These are phyloP conservation scores for Apiotrichum siamense DNA, from an alignment of 1,284 basidiomycete genomes.

Conservation along the genomic window DNA sequence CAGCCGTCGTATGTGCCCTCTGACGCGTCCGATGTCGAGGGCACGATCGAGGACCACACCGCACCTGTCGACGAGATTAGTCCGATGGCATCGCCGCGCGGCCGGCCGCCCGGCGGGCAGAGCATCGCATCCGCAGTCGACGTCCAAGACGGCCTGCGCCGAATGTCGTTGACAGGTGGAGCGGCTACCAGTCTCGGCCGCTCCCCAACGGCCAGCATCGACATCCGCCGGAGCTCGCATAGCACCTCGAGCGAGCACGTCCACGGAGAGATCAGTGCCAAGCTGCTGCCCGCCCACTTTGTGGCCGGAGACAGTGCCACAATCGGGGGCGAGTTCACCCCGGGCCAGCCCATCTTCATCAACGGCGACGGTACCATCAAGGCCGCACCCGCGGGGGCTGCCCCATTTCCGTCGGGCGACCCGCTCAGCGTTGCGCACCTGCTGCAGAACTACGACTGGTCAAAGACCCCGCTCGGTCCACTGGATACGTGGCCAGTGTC, in stretches of 20 bases:
- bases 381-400: background rate
- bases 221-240: no score
- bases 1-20: no score
- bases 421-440: slow-evolving; percentile 24
- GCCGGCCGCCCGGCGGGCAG: no score
- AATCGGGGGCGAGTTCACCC: background rate
- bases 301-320: background rate
- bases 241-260: background rate
- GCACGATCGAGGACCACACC: no score
- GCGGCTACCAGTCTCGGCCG: no score
- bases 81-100: no score
- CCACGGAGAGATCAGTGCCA: background rate
- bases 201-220: no score
- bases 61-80: no score
- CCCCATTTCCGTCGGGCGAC: background rate
- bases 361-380: background rate
- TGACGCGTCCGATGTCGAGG: no score
- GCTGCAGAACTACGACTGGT: slow-evolving; percentile 36
- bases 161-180: no score
- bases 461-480: slow-evolving; percentile 34
- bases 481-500: slow-evolving; percentile 34
- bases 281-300: background rate
- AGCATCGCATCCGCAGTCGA: no score
- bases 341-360: background rate
- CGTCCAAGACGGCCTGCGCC: no score